These are phyloP conservation scores for Scutellaria minor DNA, from an alignment of 257 asterid species.

Conservation along the genomic window DNA sequence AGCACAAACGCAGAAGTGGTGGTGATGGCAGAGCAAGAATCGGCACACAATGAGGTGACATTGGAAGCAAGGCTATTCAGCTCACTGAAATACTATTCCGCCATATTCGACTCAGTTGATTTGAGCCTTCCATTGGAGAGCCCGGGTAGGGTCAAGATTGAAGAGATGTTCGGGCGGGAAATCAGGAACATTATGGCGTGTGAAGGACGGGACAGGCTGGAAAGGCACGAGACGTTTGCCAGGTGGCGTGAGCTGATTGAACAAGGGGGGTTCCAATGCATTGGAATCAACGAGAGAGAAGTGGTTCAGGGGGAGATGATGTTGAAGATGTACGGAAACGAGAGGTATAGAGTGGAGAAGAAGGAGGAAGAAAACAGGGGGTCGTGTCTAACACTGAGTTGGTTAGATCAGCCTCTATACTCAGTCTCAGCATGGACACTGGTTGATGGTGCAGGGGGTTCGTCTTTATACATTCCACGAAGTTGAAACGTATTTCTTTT, in stretches of 20 bases:
- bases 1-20: slow-evolving; percentile 77
- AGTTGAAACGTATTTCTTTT: slow-evolving; percentile 31
- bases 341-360: slow-evolving; percentile 28
- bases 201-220: slow-evolving; percentile 80
- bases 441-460: slow-evolving; percentile 61
- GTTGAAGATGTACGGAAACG: slow-evolving; percentile 70
- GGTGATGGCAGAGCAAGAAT: slow-evolving; percentile 88
- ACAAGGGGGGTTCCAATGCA: slow-evolving; percentile 63
- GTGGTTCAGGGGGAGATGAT: slow-evolving; percentile 73
- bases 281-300: slow-evolving; percentile 63
- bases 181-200: slow-evolving; percentile 72
- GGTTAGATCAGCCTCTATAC: slow-evolving; percentile 82
- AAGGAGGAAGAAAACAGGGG: slow-evolving; percentile 7
- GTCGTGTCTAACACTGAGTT: slow-evolving; percentile 56
- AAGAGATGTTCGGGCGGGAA: slow-evolving; percentile 77
- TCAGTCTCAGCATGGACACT: slow-evolving; percentile 73
- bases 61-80: slow-evolving; percentile 62
- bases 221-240: slow-evolving; percentile 68
- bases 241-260: slow-evolving; percentile 76
- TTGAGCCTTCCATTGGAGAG: slow-evolving; percentile 61
- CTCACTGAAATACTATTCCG: slow-evolving; percentile 74
- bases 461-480: slow-evolving; percentile 36
- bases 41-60: slow-evolving; percentile 57
- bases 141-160: slow-evolving; percentile 64
- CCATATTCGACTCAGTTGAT: slow-evolving; percentile 75